These are phyloP conservation scores for Peronosclerospora sorghi DNA, from an alignment of 352 stramenopile species.

Conservation along the genomic window DNA sequence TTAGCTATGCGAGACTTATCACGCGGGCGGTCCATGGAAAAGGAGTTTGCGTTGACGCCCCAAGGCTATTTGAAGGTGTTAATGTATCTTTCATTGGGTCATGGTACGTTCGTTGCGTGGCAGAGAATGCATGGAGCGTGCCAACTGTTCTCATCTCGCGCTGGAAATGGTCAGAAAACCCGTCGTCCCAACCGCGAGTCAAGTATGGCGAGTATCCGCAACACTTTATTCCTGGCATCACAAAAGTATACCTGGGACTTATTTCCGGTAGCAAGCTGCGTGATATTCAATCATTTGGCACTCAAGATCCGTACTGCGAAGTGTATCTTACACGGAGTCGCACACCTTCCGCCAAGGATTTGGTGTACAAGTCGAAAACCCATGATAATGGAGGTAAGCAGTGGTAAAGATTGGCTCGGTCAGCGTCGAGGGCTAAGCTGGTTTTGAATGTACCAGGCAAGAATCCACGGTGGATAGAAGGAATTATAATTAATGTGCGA, in stretches of 20 bases:
- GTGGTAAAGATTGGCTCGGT: neutral
- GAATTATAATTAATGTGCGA: constrained; percentile 38
- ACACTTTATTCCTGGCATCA: constrained; percentile 64
- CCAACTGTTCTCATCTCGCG: neutral
- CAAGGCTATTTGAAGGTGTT: constrained; percentile 58
- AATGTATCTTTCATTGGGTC: constrained; percentile 57
- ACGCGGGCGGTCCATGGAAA: constrained; percentile 64
- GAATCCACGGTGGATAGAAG: constrained; percentile 67
- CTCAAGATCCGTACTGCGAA: constrained; percentile 63
- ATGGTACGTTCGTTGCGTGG: constrained; percentile 29
- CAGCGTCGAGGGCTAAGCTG: neutral
- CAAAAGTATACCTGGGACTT: constrained; percentile 58
- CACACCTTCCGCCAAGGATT: constrained; percentile 28
- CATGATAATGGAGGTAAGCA: constrained; percentile 61
- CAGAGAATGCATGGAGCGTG: neutral
- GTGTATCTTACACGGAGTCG: constrained; percentile 49
- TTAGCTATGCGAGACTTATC: constrained; percentile 60
- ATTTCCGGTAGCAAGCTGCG: constrained; percentile 63
- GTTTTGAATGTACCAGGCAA: constrained; percentile 29
- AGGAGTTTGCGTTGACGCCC: constrained; percentile 62
- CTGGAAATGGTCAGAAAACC: constrained; percentile 39
- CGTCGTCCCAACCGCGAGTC: constrained; percentile 41
- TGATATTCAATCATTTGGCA: constrained; percentile 66
- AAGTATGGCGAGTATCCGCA: constrained; percentile 64
- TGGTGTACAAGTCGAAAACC: constrained; percentile 61